These are phyloP conservation scores for Pholiota adiposa DNA, from an alignment of 1,284 basidiomycete species.

Conservation along the genomic window DNA sequence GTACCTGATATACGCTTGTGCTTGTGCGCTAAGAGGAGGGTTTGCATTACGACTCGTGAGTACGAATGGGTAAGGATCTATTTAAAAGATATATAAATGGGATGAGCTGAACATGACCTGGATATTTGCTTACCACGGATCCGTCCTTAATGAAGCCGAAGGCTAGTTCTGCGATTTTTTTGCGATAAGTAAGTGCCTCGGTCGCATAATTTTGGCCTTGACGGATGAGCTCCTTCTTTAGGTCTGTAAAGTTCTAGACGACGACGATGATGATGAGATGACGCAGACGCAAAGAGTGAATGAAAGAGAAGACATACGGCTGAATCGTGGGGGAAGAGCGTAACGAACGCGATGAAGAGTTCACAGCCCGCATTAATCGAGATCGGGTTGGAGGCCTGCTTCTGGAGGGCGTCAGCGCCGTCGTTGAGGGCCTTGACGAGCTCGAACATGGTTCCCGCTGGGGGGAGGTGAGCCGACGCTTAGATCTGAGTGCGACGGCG, in stretches of 20 bases:
- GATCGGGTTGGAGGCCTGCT: slow-evolving; percentile 76
- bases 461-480: slow-evolving; percentile 24
- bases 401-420: slow-evolving; percentile 70
- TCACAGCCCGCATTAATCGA: slow-evolving; percentile 90
- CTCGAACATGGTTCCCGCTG: slow-evolving; percentile 90
- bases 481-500: slow-evolving; percentile 22
- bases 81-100: slow-evolving; percentile 11
- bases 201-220: slow-evolving; percentile 79
- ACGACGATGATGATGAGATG: slow-evolving; percentile 11
- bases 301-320: slow-evolving; percentile 52
- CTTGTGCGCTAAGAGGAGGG: slow-evolving; percentile 86
- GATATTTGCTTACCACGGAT: slow-evolving; percentile 67
- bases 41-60: slow-evolving; percentile 95
- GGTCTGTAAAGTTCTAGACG: slow-evolving; percentile 73
- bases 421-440: slow-evolving; percentile 83
- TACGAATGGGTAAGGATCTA: slow-evolving; percentile 96
- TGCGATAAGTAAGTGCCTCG: slow-evolving; percentile 85
- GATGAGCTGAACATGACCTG: neutral
- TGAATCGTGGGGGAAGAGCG: slow-evolving; percentile 82
- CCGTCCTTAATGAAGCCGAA: slow-evolving; percentile 95
- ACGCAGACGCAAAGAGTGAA: slow-evolving; percentile 10
- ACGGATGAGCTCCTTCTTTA: slow-evolving; percentile 81
- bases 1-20: slow-evolving; percentile 86
- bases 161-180: slow-evolving; percentile 89
- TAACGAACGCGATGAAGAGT: slow-evolving; percentile 88